phyloP scores from a whole-genome alignment of 345 rosid species.

The Lepidium sativum region DNA sequence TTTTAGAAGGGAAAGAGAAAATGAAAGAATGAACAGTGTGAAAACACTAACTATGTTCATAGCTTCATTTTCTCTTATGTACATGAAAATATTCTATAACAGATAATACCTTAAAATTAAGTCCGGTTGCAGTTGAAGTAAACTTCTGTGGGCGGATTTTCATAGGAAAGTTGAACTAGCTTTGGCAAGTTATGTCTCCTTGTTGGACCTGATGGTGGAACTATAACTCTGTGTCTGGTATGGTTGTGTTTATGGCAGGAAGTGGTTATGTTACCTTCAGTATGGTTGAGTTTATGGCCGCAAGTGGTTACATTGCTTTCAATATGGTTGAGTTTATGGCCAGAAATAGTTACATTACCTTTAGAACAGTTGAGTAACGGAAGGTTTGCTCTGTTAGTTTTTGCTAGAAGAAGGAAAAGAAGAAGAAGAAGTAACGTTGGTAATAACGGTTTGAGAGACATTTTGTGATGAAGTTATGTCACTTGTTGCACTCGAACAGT shows the following conservation, averaged over 20 bases:
- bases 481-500: not conserved
- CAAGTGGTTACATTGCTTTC: not conserved
- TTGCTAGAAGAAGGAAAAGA: not conserved
- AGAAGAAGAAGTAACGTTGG: not conserved
- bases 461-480: not conserved
- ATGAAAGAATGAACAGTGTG: slow-evolving; percentile 15
- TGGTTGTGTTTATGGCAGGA: not conserved
- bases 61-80: slow-evolving; percentile 5
- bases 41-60: slow-evolving; percentile 7
- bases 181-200: slow-evolving; percentile 11
- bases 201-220: slow-evolving; percentile 26
- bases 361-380: not conserved
- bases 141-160: not conserved
- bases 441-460: slow-evolving; percentile 3
- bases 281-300: not conserved
- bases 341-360: not conserved
- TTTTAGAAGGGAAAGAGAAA: not conserved
- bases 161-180: not conserved
- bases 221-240: not conserved
- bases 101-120: not conserved
- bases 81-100: not conserved
- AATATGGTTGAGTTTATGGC: not conserved
- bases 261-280: not conserved
- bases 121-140: not conserved
- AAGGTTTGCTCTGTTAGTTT: not conserved